A percentile compares a stretch with the other conserved stretches of the same genome.
Conservation (phyloP, 2,329 filamentous ascomycete species). For the Alternaria burnsii region DNA sequence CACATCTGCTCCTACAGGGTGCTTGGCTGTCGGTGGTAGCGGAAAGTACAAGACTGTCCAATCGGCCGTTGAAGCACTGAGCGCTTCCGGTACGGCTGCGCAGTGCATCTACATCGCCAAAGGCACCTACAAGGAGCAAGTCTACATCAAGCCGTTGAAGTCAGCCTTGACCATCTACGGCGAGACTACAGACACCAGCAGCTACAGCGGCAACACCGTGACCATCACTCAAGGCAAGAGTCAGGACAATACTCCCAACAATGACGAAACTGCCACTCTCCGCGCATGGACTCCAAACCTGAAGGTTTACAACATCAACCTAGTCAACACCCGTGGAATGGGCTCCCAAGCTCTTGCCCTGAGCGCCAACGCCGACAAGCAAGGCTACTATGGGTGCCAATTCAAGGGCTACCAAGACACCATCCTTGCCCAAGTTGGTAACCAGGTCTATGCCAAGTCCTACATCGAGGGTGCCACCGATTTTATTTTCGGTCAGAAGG, state of each 20-base stretch:
- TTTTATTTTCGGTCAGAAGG: slow-evolving; percentile 66
- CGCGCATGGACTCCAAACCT: slow-evolving; percentile 60
- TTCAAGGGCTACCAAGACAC: slow-evolving; percentile 68
- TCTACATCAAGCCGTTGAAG: slow-evolving; percentile 60
- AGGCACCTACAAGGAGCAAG: slow-evolving; percentile 69
- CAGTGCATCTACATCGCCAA: slow-evolving; percentile 70
- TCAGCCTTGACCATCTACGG: slow-evolving; percentile 66
- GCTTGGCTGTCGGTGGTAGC: slow-evolving; percentile 58
- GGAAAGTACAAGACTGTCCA: slow-evolving; percentile 62
- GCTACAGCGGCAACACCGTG: slow-evolving; percentile 66
- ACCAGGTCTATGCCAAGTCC: slow-evolving; percentile 64
- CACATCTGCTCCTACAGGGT: slow-evolving; percentile 60
- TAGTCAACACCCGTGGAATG: slow-evolving; percentile 55
- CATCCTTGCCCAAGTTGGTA: slow-evolving; percentile 54
- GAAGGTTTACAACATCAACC: slow-evolving; percentile 70
- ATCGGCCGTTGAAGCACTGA: slow-evolving; percentile 66
- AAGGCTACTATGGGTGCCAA: slow-evolving; percentile 66
- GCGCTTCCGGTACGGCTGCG: slow-evolving; percentile 57
- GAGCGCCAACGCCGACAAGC: slow-evolving; percentile 59
- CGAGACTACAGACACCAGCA: slow-evolving; percentile 61
- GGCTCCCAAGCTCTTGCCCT: slow-evolving; percentile 64
- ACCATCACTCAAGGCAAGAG: slow-evolving; percentile 60
- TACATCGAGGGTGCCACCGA: slow-evolving; percentile 68
- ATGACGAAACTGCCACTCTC: slow-evolving; percentile 65
- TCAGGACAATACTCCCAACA: slow-evolving; percentile 58